phyloP scores from a whole-genome alignment of 2,329 filamentous ascomycete genomes.

The Monosporascus sp. region DNA sequence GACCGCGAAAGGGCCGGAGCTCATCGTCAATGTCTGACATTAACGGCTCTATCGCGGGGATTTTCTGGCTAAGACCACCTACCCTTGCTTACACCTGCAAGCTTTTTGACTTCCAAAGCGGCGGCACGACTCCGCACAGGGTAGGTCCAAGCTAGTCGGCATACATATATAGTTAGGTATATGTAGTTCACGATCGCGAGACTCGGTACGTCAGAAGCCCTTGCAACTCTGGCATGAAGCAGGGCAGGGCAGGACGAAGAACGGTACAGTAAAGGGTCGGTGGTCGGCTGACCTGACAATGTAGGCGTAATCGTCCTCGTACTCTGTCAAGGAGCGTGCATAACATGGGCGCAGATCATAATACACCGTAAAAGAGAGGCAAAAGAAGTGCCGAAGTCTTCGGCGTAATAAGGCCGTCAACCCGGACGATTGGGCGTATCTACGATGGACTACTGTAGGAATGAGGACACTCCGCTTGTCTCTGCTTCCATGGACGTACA shows the following conservation, averaged over 20 bases:
- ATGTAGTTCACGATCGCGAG: too few species aligned
- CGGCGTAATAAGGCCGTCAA: not conserved
- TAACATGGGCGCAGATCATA: not conserved
- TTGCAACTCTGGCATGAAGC: too few species aligned
- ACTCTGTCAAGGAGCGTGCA: not conserved
- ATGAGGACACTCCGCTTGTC: not conserved
- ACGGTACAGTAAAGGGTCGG: too few species aligned
- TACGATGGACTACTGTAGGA: not conserved
- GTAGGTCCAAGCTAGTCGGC: not conserved
- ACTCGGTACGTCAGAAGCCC: too few species aligned
- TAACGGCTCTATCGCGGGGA: not conserved
- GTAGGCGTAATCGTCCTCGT: too few species aligned
- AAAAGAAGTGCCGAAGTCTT: not conserved
- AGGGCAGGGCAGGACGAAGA: too few species aligned
- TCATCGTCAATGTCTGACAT: not conserved
- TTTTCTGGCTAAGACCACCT: not conserved
- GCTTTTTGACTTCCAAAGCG: not conserved
- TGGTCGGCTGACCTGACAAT: too few species aligned
- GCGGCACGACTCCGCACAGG: not conserved
- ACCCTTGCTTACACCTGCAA: not conserved
- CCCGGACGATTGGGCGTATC: not conserved
- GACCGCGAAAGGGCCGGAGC: not conserved
- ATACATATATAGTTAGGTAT: not conserved
- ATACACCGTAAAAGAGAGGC: not conserved
- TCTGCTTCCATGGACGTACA: not conserved